These are phyloP conservation scores for Exobasidium rhododendri DNA, from an alignment of 1,284 basidiomycete genomes.

Conservation along the genomic window DNA sequence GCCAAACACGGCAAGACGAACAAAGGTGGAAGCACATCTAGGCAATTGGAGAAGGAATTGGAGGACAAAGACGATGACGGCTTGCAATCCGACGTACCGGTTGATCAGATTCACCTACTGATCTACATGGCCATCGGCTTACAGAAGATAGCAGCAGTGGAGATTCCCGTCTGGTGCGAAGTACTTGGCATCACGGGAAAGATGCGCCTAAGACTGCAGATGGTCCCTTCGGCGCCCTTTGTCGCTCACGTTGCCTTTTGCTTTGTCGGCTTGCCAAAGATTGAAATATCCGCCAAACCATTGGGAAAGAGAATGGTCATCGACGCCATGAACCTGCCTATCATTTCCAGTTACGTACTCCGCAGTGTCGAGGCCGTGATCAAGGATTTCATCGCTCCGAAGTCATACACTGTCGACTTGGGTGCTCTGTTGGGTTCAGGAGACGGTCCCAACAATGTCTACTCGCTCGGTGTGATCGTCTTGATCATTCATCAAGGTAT, in stretches of 20 bases:
- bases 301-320: conserved; percentile 47
- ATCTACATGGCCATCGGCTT: conserved; percentile 45
- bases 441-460: conserved; percentile 41
- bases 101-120: conserved; percentile 33
- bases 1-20: conserved; percentile 11
- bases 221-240: conserved; percentile 43
- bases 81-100: conserved; percentile 3
- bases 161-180: conserved; percentile 48
- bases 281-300: conserved; percentile 49
- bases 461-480: conserved; percentile 40
- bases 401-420: conserved; percentile 42
- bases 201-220: conserved; percentile 43
- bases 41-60: background rate
- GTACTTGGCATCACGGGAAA: conserved; percentile 48
- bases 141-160: conserved; percentile 48
- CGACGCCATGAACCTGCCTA: conserved; percentile 50
- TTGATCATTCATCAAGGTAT: conserved; percentile 43
- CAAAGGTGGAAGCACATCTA: conserved; percentile 14
- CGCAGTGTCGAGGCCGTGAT: conserved; percentile 43
- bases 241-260: conserved; percentile 47
- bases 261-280: conserved; percentile 38
- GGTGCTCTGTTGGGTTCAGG: conserved; percentile 38
- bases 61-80: background rate
- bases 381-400: conserved; percentile 42
- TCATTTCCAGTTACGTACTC: conserved; percentile 44